Evolutionary conservation across 2,329 filamentous ascomycete genomes (phyloP).

Genomic region (Ophiocordyceps camponoti-rufipedis): DNA sequence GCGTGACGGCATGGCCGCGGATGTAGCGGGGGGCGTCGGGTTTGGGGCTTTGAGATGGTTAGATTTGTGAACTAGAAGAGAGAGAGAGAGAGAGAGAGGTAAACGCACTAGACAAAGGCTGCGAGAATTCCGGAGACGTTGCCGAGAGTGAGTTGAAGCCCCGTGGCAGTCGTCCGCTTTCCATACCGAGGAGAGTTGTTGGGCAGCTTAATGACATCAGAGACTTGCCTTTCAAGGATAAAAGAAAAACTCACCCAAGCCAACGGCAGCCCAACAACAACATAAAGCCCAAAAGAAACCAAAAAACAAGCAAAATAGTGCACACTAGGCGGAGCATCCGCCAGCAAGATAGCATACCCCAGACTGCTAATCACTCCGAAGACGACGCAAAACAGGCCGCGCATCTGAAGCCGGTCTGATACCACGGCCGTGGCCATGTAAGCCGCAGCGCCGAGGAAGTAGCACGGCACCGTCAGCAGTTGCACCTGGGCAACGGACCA

Average conservation of each 20-base stretch:
- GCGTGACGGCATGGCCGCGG: constrained; percentile 41
- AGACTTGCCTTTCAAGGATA: no score
- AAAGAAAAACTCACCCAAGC: constrained; percentile 17
- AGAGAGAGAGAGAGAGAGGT: not conserved
- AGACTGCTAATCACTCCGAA: constrained; percentile 46
- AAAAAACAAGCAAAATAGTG: constrained; percentile 63
- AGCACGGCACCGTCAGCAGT: constrained; percentile 62
- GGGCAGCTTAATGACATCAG: constrained; percentile 19
- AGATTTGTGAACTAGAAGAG: not conserved
- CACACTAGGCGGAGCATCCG: constrained; percentile 37
- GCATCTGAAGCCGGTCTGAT: constrained; percentile 48
- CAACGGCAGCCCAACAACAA: constrained; percentile 35
- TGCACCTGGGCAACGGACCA: constrained; percentile 51
- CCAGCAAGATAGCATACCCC: constrained; percentile 51
- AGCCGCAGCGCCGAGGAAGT: constrained; percentile 49
- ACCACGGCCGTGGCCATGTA: constrained; percentile 49
- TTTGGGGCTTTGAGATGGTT: constrained; percentile 15
- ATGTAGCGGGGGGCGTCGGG: constrained; percentile 37
- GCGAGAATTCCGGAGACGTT: constrained; percentile 58
- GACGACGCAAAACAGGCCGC: constrained; percentile 44
- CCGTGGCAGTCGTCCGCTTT: constrained; percentile 55
- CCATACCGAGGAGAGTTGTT: constrained; percentile 58
- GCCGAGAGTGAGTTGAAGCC: constrained; percentile 51
- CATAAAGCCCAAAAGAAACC: constrained; percentile 56
- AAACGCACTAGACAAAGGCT: constrained; percentile 39